Base-by-base conservation (phyloP, 495 filamentous ascomycete species). In the Patellaria atrata region DNA sequence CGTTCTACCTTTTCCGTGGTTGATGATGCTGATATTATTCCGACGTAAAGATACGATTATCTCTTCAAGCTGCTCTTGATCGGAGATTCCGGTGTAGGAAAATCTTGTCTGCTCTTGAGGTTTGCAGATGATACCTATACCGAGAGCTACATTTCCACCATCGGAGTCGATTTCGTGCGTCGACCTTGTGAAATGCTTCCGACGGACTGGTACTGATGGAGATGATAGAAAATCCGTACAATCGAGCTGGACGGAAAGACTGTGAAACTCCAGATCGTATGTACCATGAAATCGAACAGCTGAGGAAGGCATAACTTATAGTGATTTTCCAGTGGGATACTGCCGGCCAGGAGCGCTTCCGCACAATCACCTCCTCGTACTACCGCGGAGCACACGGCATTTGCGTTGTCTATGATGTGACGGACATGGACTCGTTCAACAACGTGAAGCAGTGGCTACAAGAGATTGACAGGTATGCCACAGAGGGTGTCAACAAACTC, bases 391-490 rank as follows among this genome's bases (percentile, higher is more conserved):
- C 89, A 48, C 91, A 97, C 59, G 89, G 89, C 49, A 97, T 97
- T 64, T 97, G 89, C 62, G 89, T 97, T 35, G 89, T 97, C 55
- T 97, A 94, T 68, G 89, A 97, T 74, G 91, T 97, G 55, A 97
- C 89, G 27, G 91, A 97, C 57, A 96, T 94, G 91, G 91, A 96
- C 62, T 91, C 82, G 27, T 97, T 96, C 82, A 96, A 96, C 73
- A 96, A 96, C 65, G 91, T 97, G 49, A 94, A 96, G 79, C 91
- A 96, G 69, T 97, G 89, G 89, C 78, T 97, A 39, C 91, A 96
- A 58, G 91, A 97, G 65, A 97, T 97, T 46, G 91, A 97, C 63
- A 75, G 91, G 51, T 96, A 97, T 51, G 89, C 89, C 42, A 96
- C 89, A 35, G 89, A 97, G 61, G 91, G 91, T 50, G 89, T 97